phyloP scores from a whole-genome alignment of 2,329 filamentous ascomycete genomes.

The Penicillium capsulatum region DNA sequence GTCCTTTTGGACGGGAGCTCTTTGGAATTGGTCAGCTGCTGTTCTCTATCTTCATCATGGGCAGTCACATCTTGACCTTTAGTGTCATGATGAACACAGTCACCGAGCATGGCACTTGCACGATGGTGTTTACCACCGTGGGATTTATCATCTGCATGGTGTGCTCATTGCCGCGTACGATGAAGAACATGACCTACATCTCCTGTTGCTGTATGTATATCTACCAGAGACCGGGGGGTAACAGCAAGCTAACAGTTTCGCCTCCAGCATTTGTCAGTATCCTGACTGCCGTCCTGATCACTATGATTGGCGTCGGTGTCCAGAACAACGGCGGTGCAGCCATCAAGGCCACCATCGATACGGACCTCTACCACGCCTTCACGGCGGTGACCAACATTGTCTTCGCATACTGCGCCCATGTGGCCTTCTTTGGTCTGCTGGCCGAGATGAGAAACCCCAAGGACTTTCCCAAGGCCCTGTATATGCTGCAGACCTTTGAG shows the following conservation, averaged over 20 bases:
- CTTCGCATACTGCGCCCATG: conserved; percentile 65
- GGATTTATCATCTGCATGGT: conserved; percentile 55
- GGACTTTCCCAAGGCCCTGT: conserved; percentile 60
- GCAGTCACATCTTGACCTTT: conserved; percentile 66
- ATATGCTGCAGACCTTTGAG: conserved; percentile 56
- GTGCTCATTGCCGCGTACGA: conserved; percentile 50
- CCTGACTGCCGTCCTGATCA: conserved; percentile 59
- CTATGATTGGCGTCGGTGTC: conserved; percentile 63
- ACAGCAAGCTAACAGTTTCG: too few species aligned
- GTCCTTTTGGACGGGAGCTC: conserved; percentile 58
- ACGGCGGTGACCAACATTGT: conserved; percentile 64
- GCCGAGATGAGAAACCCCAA: conserved; percentile 59
- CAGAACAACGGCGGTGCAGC: conserved; percentile 40
- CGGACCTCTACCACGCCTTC: conserved; percentile 55
- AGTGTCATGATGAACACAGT: conserved; percentile 64
- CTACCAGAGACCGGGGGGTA: too few species aligned
- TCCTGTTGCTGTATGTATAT: too few species aligned
- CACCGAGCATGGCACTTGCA: conserved; percentile 58
- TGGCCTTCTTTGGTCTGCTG: conserved; percentile 65
- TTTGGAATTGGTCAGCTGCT: conserved; percentile 59
- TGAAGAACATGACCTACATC: conserved; percentile 60
- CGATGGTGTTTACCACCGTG: conserved; percentile 58
- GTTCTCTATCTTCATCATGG: conserved; percentile 65
- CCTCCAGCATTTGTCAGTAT: conserved; percentile 62
- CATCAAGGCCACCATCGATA: conserved; percentile 37